Evolutionary conservation across 208 protist species (phyloP).

Genomic region (Crithidia thermophila): DNA sequence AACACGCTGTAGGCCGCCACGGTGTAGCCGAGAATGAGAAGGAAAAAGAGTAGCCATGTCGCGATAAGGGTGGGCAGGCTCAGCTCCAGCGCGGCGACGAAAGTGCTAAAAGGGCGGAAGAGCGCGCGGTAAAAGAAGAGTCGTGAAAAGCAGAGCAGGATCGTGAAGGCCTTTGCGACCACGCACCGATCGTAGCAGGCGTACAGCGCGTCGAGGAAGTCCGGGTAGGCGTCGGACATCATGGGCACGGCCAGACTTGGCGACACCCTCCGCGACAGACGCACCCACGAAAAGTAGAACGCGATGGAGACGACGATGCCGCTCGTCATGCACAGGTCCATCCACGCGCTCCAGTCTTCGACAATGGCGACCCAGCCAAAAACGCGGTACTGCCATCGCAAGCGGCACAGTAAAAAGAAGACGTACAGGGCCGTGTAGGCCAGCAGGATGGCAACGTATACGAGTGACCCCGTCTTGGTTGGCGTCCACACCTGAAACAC

Average conservation of each 20-base stretch:
- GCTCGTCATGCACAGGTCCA: slow-evolving; percentile 6
- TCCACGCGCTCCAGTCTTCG: slow-evolving; percentile 17
- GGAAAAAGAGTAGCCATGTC: neutral
- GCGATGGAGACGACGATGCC: neutral
- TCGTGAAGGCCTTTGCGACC: neutral
- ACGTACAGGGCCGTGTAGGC: slow-evolving; percentile 5
- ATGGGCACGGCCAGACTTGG: neutral
- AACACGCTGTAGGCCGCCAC: slow-evolving; percentile 13
- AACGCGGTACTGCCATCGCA: slow-evolving; percentile 1
- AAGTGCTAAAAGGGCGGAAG: slow-evolving; percentile 2
- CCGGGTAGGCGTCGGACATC: slow-evolving; percentile 8
- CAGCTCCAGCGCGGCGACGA: slow-evolving; percentile 5
- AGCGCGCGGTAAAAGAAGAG: slow-evolving; percentile 12
- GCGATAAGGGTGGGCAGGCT: slow-evolving; percentile 2
- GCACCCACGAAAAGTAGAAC: slow-evolving; percentile 20
- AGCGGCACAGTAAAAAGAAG: neutral
- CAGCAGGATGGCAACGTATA: slow-evolving; percentile 1
- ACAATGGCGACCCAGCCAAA: neutral
- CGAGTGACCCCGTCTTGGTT: slow-evolving; percentile 10
- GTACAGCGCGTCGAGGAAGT: slow-evolving; percentile 9
- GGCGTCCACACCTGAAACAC: slow-evolving; percentile 23
- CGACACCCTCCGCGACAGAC: neutral
- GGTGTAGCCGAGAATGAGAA: slow-evolving; percentile 4
- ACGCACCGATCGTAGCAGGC: neutral
- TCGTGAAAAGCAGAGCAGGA: slow-evolving; percentile 14